Evolutionary conservation across 1,284 basidiomycete genomes (phyloP), one percentile per base, ranked within the genome.

Genomic region (Megacollybia platyphylla): DNA sequence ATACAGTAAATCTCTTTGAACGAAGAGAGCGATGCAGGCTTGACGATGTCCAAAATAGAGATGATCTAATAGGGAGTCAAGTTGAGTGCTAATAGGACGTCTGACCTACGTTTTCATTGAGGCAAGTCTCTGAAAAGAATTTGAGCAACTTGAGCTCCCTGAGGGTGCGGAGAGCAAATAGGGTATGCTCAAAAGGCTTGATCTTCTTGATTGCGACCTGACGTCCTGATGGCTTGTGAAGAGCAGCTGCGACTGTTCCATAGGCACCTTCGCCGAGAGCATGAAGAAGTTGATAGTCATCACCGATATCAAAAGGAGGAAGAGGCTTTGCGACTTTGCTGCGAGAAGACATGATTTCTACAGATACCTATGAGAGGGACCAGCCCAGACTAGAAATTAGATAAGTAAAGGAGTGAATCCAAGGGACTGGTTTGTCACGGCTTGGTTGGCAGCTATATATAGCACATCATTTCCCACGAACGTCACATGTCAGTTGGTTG

Each of bases 1-100:
- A 40, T 42, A 80, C 81, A 79, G 57, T 82, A 83, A 24, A 82
- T 90, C 58, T 93, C 89, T 51, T 79, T 87, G 68, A 94, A 94
- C 2, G 70, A 65, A 13, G 87, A 82, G 42, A 84, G 65, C 3
- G 79, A 75, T 2, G 76, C 58, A 1, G 88, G 88, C 55, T 84
- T 86, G 63, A 87, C 73, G 54, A 90, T 90, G 58, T 90, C 88
- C 48, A 91, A 63, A 50, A 92, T 86, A 10, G 85, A 85, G 52
- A 92, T 87, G 55, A 88, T 86, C 79, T 85, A 44, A 10, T 36
- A 3, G 15, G 18, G 35, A 9, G 29, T 41, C 24, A 35, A 24
- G 26, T 28, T 24, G 44, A 9, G 36, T 17, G 29, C 11, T 17
- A 39, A 11, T 18, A 41, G 29, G 9, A 36, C 24, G 34, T 44